A percentile compares a stretch with the other conserved stretches of the same genome.
phyloP scores from a whole-genome alignment of 371 early-diverging fungal genomes.

The Entomophthora muscae region DNA sequence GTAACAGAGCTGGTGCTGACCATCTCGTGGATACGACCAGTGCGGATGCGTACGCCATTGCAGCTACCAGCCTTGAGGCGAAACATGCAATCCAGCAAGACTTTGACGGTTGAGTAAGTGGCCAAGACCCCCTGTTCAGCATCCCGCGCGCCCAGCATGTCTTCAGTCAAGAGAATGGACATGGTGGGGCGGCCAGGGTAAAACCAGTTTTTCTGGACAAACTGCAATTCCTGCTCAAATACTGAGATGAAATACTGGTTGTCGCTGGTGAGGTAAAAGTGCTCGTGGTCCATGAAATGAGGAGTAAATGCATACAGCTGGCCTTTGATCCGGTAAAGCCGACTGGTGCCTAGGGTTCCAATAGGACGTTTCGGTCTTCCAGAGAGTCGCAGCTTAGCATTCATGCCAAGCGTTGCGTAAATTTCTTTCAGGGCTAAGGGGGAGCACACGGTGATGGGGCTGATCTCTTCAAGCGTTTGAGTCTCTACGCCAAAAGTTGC shows the following conservation, averaged over 20 bases:
- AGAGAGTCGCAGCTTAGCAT: conserved; percentile 51
- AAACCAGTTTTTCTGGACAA: conserved; percentile 57
- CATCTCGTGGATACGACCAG: conserved; percentile 56
- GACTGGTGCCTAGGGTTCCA: conserved; percentile 61
- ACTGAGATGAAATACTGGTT: conserved; percentile 57
- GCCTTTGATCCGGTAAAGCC: conserved; percentile 67
- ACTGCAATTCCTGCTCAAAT: conserved; percentile 60
- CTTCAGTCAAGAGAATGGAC: conserved; percentile 50
- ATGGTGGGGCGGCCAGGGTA: conserved; percentile 70
- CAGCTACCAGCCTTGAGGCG: conserved; percentile 51
- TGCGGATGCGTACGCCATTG: conserved; percentile 45
- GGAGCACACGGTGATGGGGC: conserved; percentile 50
- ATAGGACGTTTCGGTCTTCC: conserved; percentile 63
- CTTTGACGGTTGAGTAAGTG: conserved; percentile 12
- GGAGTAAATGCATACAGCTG: conserved; percentile 71
- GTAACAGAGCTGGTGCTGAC: conserved; percentile 62
- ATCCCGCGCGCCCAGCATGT: conserved; percentile 35
- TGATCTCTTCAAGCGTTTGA: conserved; percentile 44
- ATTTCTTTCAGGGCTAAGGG: conserved; percentile 71
- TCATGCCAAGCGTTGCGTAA: conserved; percentile 51
- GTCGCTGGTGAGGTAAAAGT: conserved; percentile 71
- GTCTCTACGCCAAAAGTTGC: conserved; percentile 64
- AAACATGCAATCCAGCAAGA: conserved; percentile 67
- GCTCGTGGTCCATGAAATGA: conserved; percentile 72
- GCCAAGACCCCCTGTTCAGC: conserved; percentile 17